phyloP scores from a whole-genome alignment of 768 basidiomycete species.

The Termitomyces sp. region DNA sequence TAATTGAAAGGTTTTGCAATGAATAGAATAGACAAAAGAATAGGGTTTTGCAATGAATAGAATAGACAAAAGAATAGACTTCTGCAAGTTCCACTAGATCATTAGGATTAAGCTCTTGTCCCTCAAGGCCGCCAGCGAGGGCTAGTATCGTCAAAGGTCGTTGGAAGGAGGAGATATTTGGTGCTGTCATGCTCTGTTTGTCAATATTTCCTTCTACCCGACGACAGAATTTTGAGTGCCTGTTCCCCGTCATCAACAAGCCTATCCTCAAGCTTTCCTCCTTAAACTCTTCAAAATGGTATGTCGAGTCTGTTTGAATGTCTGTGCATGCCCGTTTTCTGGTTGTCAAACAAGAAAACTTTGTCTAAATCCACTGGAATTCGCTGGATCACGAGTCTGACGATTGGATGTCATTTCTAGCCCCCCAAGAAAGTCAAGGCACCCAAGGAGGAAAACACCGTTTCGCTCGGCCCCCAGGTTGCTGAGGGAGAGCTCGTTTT shows the following conservation, averaged over 20 bases:
- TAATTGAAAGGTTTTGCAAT: no score
- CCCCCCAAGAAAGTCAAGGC: conserved; percentile 81
- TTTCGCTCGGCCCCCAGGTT: conserved; percentile 93
- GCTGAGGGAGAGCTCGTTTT: conserved; percentile 96
- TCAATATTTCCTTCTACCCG: not conserved
- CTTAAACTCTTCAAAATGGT: conserved; percentile 33
- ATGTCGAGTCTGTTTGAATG: conserved; percentile 16
- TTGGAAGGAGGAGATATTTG: conserved; percentile 1
- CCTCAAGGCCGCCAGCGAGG: no score
- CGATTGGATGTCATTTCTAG: conserved; percentile 33
- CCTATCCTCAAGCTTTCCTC: conserved; percentile 29
- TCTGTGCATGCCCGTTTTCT: not conserved
- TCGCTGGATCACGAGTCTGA: conserved; percentile 42
- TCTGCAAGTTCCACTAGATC: not conserved
- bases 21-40: not conserved
- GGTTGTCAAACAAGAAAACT: conserved; percentile 1
- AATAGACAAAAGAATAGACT: not conserved
- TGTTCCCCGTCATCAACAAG: conserved; percentile 22
- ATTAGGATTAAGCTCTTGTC: no score
- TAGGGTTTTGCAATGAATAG: not conserved
- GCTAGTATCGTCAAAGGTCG: no score
- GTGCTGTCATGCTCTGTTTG: conserved; percentile 7
- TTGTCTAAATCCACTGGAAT: not conserved
- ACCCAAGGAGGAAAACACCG: conserved; percentile 75
- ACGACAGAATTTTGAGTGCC: conserved; percentile 7